Base-by-base conservation (phyloP, 257 asterid species). In the Petrea volubilis region DNA sequence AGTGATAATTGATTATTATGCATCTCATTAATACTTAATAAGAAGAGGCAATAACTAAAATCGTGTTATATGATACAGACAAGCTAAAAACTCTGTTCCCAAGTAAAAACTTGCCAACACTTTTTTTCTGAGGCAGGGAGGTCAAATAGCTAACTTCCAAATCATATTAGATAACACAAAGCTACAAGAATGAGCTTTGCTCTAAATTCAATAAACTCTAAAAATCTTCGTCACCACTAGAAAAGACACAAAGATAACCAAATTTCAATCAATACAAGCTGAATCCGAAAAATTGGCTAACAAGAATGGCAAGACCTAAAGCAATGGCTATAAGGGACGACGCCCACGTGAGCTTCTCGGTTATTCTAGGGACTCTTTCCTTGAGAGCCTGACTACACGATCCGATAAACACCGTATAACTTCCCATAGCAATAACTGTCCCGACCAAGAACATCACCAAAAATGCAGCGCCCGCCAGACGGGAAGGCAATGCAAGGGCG, bases 291-390 rank as follows among this genome's bases (percentile, higher is more conserved):
- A 68, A 84, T 57, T 92, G 96, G 85, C 97, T 92, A 38, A 90
- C 55, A 28, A 95, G 77, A 72, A 95, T 84, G 0, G 95, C 86
- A 46, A 95, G 64, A 53, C 99, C 99, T 57, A 95, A 71, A 56
- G 80, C 91, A 68, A 92, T 90, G 1, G 99, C 98, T 29, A 95
- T 71, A 50, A 92, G 84, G 7, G 99, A 95, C 6, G 99, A 92
- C 1, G 87, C 98, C 99, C 99, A 95, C 0, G 98, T 95, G 12
- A 95, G 97, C 77, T 95, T 92, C 88, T 95, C 99, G 0, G 99
- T 95, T 21, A 95, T 86, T 57, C 93, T 79, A 3, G 99, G 99
- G 13, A 95, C 71, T 73, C 94, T 77, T 17, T 95, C 97, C 83
- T 95, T 95, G 17, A 95, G 79, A 0, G 94, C 99, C 73, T 92